Conservation (phyloP, 208 protist species). For the Trypanosoma caninum region DNA sequence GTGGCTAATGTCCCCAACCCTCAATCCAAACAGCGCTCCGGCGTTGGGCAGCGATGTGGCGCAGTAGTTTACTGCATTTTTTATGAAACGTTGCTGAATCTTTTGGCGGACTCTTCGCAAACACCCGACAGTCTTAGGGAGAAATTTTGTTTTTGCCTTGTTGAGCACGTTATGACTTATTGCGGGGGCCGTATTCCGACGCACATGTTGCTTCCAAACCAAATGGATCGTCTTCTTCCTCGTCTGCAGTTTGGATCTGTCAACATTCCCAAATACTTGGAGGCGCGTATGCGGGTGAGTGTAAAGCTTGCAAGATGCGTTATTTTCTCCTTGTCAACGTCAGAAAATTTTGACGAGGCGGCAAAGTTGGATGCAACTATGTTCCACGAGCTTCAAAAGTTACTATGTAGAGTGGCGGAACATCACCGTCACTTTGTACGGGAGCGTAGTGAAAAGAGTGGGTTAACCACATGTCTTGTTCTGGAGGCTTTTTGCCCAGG, state of each 20-base stretch:
- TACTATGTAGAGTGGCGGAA: constrained; percentile 46
- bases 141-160: not conserved
- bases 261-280: not conserved
- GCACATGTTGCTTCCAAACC: constrained; percentile 54
- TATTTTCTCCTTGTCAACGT: not conserved
- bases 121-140: not conserved
- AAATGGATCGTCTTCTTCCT: constrained; percentile 51
- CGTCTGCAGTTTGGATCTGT: not conserved
- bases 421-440: constrained; percentile 6
- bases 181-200: constrained; percentile 31
- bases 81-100: constrained; percentile 19
- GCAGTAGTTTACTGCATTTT: constrained; percentile 7
- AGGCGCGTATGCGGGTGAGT: not conserved
- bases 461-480: too few species aligned
- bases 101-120: not conserved
- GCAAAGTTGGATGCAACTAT: constrained; percentile 23
- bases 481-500: too few species aligned
- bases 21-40: too few species aligned
- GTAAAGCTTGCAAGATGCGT: constrained; percentile 8
- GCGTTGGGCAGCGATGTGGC: too few species aligned
- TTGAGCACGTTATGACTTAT: constrained; percentile 10
- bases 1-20: too few species aligned
- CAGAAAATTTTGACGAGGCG: not conserved
- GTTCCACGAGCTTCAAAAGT: constrained; percentile 44
- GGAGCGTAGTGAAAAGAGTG: not conserved